phyloP scores from a whole-genome alignment of 495 filamentous ascomycete genomes.

The Immersiella caudata region DNA sequence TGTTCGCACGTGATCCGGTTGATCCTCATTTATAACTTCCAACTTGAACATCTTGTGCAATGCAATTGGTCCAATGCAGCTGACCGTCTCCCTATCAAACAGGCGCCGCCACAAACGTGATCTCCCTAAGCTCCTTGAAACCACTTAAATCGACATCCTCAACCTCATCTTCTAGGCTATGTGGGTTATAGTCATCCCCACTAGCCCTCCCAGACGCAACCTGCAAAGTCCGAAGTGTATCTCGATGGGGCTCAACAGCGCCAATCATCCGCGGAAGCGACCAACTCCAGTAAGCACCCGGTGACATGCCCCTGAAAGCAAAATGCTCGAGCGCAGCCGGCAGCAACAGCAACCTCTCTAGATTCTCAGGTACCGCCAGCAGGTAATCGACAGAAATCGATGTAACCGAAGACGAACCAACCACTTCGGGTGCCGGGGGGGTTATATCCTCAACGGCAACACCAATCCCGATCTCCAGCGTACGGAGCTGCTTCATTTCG shows the following conservation, averaged over 20 bases:
- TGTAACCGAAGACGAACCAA: background rate
- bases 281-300: conserved; percentile 1
- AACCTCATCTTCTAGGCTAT: background rate
- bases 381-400: background rate
- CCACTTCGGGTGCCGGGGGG: background rate
- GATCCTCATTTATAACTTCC: no score
- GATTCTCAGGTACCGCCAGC: background rate
- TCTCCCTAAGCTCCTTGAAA: background rate
- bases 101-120: background rate
- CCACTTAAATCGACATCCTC: background rate
- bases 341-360: background rate
- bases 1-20: no score
- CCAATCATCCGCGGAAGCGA: background rate
- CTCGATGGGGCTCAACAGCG: background rate
- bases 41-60: no score
- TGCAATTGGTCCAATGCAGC: no score
- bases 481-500: background rate
- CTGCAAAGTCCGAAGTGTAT: background rate
- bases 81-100: background rate
- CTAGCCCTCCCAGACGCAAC: background rate
- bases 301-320: background rate
- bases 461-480: conserved; percentile 3
- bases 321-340: conserved; percentile 3
- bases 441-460: background rate
- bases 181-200: background rate